Evolutionary conservation across 139 green algal genomes (phyloP).

Genomic region (Dunaliella primolecta): DNA sequence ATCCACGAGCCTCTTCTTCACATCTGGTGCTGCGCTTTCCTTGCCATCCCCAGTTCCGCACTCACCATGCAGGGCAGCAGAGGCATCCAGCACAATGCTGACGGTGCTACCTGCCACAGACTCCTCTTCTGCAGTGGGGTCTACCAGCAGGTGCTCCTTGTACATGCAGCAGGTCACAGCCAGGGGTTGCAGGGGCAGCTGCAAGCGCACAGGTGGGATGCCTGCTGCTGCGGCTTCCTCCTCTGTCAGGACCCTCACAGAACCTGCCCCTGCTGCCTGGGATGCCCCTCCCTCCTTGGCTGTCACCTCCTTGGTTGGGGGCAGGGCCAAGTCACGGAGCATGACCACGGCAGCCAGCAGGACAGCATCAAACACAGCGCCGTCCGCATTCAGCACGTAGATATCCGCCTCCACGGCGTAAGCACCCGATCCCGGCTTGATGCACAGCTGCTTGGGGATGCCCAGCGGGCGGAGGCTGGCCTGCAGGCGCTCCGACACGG

Average conservation of each 20-base stretch:
- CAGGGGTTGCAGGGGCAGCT: slow-evolving; percentile 32
- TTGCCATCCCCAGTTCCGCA: no score
- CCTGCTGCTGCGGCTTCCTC: slow-evolving; percentile 5
- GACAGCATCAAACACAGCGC: slow-evolving; percentile 57
- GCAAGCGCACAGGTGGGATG: not conserved
- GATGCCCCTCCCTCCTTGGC: slow-evolving; percentile 1
- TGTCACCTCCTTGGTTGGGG: not conserved
- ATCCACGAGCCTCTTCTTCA: no score
- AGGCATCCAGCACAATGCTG: slow-evolving; percentile 47
- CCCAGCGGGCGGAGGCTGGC: slow-evolving; percentile 22
- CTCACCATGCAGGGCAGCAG: slow-evolving; percentile 55
- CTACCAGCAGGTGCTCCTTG: slow-evolving; percentile 49
- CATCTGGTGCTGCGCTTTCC: no score
- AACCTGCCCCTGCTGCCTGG: not conserved
- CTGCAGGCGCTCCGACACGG: slow-evolving; percentile 45
- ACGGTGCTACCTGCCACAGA: slow-evolving; percentile 42
- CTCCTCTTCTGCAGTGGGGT: slow-evolving; percentile 71
- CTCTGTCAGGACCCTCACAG: slow-evolving; percentile 2
- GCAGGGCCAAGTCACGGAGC: slow-evolving; percentile 27
- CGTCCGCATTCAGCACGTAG: slow-evolving; percentile 73
- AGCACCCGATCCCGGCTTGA: slow-evolving; percentile 49
- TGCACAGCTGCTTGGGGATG: slow-evolving; percentile 56
- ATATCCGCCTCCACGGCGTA: slow-evolving; percentile 67
- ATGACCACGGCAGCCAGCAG: slow-evolving; percentile 64
- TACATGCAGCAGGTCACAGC: slow-evolving; percentile 55